Evolutionary conservation across 495 filamentous ascomycete genomes (phyloP).

Genomic region (Jackrogersella multiformis): DNA sequence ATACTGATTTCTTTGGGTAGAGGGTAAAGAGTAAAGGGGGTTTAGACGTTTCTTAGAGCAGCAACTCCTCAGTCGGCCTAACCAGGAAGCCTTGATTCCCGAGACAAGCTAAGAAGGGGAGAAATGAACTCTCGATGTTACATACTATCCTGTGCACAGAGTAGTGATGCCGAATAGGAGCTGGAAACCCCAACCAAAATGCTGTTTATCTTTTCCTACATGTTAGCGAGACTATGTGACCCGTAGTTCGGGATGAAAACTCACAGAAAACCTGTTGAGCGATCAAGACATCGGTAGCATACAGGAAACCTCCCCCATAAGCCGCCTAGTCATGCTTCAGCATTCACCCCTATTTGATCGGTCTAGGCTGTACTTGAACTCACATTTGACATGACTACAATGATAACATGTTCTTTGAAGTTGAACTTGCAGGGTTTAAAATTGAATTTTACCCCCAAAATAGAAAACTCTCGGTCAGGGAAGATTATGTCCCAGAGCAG

Average conservation of each 20-base stretch:
- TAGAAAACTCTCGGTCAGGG: constrained; percentile 65
- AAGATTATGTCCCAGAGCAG: constrained; percentile 63
- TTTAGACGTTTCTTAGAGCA: not conserved
- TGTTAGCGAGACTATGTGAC: constrained; percentile 1
- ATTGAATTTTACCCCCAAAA: constrained; percentile 68
- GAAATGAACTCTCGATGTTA: not conserved
- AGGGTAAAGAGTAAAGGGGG: too few species aligned
- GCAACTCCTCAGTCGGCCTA: not conserved
- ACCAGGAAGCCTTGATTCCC: not conserved
- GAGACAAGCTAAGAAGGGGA: not conserved
- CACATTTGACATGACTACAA: constrained; percentile 77
- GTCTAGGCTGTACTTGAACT: constrained; percentile 11
- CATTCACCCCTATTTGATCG: not conserved
- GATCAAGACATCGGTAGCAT: constrained; percentile 60
- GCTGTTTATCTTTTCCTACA: constrained; percentile 38
- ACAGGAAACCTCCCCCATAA: constrained; percentile 59
- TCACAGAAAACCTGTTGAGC: constrained; percentile 56
- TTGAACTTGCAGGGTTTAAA: constrained; percentile 79
- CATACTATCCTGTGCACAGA: constrained; percentile 70
- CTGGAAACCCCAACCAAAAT: constrained; percentile 72
- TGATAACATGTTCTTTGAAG: constrained; percentile 81
- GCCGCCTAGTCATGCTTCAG: constrained; percentile 38
- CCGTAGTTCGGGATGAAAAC: not conserved
- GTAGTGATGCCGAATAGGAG: constrained; percentile 74
- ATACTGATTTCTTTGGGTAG: not conserved